Conservation (phyloP, 495 filamentous ascomycete genomes). For the Neurospora terricola region DNA sequence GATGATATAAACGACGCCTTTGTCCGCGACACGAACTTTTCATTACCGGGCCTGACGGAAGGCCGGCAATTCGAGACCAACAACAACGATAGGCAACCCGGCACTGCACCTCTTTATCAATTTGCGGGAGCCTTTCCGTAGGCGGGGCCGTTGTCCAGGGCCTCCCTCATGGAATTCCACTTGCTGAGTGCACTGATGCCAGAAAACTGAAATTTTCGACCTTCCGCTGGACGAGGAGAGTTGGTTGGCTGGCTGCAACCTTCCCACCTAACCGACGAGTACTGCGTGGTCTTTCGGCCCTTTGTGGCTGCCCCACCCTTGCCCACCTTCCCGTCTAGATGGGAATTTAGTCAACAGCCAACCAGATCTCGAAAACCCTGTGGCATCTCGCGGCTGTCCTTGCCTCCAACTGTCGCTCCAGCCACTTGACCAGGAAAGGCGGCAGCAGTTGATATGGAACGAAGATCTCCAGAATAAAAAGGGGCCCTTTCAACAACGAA, state of each 20-base stretch:
- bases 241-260: too few relatives aligned
- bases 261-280: not conserved
- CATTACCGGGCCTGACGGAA: not conserved
- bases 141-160: not conserved
- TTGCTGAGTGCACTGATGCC: not conserved
- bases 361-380: not conserved
- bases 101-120: not conserved
- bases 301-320: not conserved
- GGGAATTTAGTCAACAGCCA: not conserved
- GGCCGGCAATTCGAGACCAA: not conserved
- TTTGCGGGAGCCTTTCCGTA: not conserved
- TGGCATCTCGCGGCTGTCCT: not conserved
- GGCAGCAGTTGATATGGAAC: not conserved
- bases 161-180: not conserved
- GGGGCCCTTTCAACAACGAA: not conserved
- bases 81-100: not conserved
- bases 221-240: not conserved
- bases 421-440: not conserved
- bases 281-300: not conserved
- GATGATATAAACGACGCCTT: not conserved
- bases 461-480: not conserved
- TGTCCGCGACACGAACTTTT: not conserved
- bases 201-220: not conserved
- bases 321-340: slow-evolving; percentile 3
- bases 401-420: not conserved